Evolutionary conservation across 129 eudicot species (phyloP).

Genomic region (Lactuca saligna): DNA sequence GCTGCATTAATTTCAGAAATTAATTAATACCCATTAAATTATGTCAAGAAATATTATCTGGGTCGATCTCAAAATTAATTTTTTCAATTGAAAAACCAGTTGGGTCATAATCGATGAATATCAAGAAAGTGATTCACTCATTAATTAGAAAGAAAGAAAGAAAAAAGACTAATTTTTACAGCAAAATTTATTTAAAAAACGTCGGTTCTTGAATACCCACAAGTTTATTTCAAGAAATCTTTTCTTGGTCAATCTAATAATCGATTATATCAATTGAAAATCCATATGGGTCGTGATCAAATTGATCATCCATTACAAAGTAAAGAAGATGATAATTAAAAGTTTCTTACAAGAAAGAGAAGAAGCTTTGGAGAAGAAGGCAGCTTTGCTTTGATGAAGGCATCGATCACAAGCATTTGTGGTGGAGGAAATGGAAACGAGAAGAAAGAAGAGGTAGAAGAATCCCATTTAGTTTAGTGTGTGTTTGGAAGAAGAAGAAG

Average conservation of each 20-base stretch:
- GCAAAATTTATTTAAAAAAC: constrained; percentile 9
- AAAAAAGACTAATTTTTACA: constrained; percentile 1
- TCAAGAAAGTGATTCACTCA: not conserved
- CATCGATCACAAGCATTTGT: constrained; percentile 65
- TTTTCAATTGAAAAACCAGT: not conserved
- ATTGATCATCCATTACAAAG: not conserved
- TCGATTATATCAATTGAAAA: not conserved
- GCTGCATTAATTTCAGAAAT: constrained; percentile 47
- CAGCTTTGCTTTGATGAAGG: constrained; percentile 60
- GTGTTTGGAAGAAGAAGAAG: constrained; percentile 1
- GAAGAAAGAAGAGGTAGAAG: constrained; percentile 22
- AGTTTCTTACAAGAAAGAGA: constrained; percentile 62
- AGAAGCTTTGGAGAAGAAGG: constrained; percentile 56
- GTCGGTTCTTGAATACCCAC: constrained; percentile 3
- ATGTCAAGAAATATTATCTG: constrained; percentile 26
- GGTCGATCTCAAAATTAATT: constrained; percentile 20
- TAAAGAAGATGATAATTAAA: not conserved
- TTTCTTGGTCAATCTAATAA: constrained; percentile 18
- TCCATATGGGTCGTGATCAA: constrained; percentile 5
- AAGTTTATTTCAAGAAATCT: not conserved
- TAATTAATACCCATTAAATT: constrained; percentile 16
- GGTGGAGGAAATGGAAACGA: constrained; percentile 43
- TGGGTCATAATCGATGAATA: not conserved
- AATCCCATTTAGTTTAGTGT: constrained; percentile 26
- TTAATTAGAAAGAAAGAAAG: not conserved